A percentile compares a stretch with the other conserved stretches of the same genome.
Evolutionary conservation across 176 grass and related monocot species (phyloP).

Genomic region (Aegilops speltoides): DNA sequence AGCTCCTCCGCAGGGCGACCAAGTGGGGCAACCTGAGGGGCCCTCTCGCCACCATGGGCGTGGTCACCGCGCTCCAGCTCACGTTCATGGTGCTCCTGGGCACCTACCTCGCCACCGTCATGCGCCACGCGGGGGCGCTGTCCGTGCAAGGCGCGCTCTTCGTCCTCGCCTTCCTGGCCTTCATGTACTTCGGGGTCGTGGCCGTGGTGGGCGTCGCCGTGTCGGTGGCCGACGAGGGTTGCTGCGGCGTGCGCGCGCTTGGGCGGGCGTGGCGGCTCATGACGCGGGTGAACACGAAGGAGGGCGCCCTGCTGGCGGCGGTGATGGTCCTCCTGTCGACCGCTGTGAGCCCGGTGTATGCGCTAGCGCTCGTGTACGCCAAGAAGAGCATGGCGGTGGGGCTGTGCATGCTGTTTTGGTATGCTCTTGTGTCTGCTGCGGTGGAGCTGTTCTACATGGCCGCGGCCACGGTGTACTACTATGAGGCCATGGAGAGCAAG

Average conservation of each 20-base stretch:
- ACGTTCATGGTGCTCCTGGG: not conserved
- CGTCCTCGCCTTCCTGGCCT: not conserved
- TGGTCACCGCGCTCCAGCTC: not conserved
- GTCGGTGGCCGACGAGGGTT: constrained; percentile 8
- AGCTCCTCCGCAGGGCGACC: constrained; percentile 6
- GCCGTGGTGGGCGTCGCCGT: not conserved
- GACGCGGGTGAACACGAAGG: constrained; percentile 13
- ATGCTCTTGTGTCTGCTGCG: not conserved
- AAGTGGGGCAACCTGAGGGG: not conserved
- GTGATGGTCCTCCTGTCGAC: not conserved
- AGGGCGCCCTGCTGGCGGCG: constrained; percentile 6
- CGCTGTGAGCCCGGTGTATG: not conserved
- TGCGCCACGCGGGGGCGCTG: not conserved
- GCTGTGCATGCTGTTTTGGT: not conserved
- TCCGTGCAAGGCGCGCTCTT: not conserved
- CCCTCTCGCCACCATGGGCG: not conserved
- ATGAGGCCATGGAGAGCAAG: constrained; percentile 4
- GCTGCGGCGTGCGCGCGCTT: not conserved
- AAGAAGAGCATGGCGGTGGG: not conserved
- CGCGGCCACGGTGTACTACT: constrained; percentile 27
- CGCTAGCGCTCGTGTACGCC: not conserved
- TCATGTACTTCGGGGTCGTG: not conserved
- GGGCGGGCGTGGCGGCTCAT: constrained; percentile 22
- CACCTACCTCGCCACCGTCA: not conserved
- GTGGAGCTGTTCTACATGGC: not conserved